Evolutionary conservation across 345 rosid genomes (phyloP).

Genomic region (Luvunga scandens): DNA sequence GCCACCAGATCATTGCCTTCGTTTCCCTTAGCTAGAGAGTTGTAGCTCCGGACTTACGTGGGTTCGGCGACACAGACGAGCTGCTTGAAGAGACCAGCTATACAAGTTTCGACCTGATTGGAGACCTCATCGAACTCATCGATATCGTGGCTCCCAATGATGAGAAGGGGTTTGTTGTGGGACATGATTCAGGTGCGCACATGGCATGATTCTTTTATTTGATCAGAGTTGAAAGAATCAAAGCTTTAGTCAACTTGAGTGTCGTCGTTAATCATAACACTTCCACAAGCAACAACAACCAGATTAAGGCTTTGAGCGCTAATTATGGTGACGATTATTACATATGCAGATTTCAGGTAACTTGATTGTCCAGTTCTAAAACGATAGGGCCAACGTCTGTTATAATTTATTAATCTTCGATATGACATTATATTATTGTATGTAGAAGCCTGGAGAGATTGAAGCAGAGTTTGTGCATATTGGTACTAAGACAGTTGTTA

Average conservation of each 20-base stretch:
- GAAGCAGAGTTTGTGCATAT: slow-evolving; percentile 50
- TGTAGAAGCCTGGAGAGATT: slow-evolving; percentile 59
- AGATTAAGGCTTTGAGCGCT: slow-evolving; percentile 38
- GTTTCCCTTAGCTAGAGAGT: slow-evolving; percentile 63
- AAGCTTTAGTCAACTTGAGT: slow-evolving; percentile 56
- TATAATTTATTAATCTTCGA: too few species aligned
- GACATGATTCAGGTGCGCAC: slow-evolving; percentile 73
- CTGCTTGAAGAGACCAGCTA: slow-evolving; percentile 43
- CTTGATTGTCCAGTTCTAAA: background rate
- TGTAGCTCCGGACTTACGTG: slow-evolving; percentile 83
- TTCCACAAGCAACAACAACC: slow-evolving; percentile 33
- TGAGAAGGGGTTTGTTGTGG: slow-evolving; percentile 56
- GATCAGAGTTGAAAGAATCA: slow-evolving; percentile 58
- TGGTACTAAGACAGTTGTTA: slow-evolving; percentile 45
- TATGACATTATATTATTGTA: background rate
- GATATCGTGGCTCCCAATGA: slow-evolving; percentile 37
- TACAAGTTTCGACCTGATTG: slow-evolving; percentile 47
- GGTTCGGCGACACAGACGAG: slow-evolving; percentile 70
- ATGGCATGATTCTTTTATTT: slow-evolving; percentile 55
- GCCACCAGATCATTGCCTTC: slow-evolving; percentile 65
- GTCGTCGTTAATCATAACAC: slow-evolving; percentile 46
- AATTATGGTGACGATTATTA: slow-evolving; percentile 65
- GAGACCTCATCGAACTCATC: slow-evolving; percentile 47
- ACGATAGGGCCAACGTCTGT: too few species aligned
- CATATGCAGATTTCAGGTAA: slow-evolving; percentile 73